Base-by-base conservation (phyloP, 2,329 filamentous ascomycete species). In the Emergomyces orientalis region DNA sequence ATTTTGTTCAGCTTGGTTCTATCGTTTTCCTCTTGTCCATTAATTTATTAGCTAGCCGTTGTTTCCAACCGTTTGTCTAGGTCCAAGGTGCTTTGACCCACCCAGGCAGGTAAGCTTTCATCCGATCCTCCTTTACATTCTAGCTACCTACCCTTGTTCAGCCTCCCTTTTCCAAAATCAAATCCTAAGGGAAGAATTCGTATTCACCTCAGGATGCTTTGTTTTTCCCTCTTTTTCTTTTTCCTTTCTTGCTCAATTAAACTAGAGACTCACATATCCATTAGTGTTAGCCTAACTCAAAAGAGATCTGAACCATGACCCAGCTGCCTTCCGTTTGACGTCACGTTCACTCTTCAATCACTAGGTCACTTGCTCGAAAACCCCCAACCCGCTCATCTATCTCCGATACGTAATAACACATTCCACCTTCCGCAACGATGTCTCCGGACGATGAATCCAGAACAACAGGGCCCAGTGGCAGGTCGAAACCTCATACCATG, bases 331-430 rank as follows among this genome's bases (percentile, higher is more conserved):
- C 17, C 32, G n/a, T 57, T 47, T 59, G 57, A 59, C 57, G 41
- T 47, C 57, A 59, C 57, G 57, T 59, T 59, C 41, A 47, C 39
- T 22, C 3, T 32, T 51, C 47, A 25, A 11, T 51, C 57, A 45
- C 39, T 47, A 22, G 57, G 41, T 59, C 39, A 59, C 41, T 59
- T 59, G 57, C 41, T 47, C 25, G 17, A 47, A 47, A 47, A 45
- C 3, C 17, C 22, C 17, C 27, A 47, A 45, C 57, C 30, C 32
- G 2, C 45, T 27, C 45, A 14, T 54, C 25, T 52, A 30, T 34
- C 32, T 60, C n/a, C 27, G 47, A 43, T 32, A 60, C 39, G 3
- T 52, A 39, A 13, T 52, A 27, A n/a, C 27, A 11, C 41, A 17
- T 52, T 37, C 45, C 34, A 47, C 45, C 27, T 39, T 43, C 13